phyloP scores from a whole-genome alignment of 1,284 basidiomycete species.

The Tylopilus orsonianus region DNA sequence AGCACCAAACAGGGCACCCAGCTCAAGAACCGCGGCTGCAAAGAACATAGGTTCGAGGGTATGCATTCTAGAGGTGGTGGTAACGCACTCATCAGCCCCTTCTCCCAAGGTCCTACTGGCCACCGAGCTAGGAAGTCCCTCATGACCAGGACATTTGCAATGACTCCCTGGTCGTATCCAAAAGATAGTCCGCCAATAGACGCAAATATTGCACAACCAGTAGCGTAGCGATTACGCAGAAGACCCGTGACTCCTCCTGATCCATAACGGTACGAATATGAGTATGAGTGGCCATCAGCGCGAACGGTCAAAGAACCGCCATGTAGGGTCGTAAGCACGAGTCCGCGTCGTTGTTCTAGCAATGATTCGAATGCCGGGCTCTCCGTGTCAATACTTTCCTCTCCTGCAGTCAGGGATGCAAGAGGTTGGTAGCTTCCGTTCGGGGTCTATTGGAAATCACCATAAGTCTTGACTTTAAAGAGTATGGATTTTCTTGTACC shows the following conservation, averaged over 20 bases:
- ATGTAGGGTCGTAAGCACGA: constrained; percentile 24
- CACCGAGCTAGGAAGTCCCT: constrained; percentile 63
- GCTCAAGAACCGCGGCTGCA: constrained; percentile 71
- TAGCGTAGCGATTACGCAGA: constrained; percentile 59
- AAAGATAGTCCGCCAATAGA: constrained; percentile 79
- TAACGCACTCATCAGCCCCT: constrained; percentile 69
- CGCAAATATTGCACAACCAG: constrained; percentile 67
- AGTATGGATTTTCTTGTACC: constrained; percentile 8
- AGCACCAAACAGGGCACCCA: constrained; percentile 73
- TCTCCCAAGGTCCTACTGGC: constrained; percentile 69
- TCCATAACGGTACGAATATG: constrained; percentile 69
- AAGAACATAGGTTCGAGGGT: not conserved
- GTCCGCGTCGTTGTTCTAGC: constrained; percentile 18
- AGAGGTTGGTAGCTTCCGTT: constrained; percentile 21
- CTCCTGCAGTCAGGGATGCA: constrained; percentile 7
- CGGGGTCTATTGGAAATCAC: constrained; percentile 7
- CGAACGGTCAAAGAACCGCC: constrained; percentile 38
- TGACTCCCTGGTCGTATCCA: constrained; percentile 76
- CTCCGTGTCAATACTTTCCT: constrained; percentile 17
- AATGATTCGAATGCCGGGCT: constrained; percentile 16
- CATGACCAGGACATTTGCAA: constrained; percentile 85
- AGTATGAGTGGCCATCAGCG: constrained; percentile 42
- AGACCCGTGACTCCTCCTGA: constrained; percentile 63
- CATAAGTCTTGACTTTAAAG: not conserved
- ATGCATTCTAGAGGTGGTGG: not conserved